phyloP scores from a whole-genome alignment of 169 alveolate species.

The Plasmodium billcollinsi region DNA sequence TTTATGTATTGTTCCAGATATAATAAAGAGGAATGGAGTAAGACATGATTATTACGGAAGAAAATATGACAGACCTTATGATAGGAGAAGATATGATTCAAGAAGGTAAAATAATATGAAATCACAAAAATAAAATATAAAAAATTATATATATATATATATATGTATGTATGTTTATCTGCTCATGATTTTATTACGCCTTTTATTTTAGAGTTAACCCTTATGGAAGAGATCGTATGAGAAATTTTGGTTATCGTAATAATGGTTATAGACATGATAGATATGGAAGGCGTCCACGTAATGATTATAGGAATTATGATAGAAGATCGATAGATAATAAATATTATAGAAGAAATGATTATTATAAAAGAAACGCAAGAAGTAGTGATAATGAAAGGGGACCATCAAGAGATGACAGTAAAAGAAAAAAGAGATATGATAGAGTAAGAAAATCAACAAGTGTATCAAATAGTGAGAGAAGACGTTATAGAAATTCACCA shows the following conservation, averaged over 20 bases:
- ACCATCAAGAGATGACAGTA: conserved; percentile 62
- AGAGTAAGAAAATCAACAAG: conserved; percentile 53
- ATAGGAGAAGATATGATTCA: conserved; percentile 55
- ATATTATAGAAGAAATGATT: conserved; percentile 50
- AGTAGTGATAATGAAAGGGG: conserved; percentile 50
- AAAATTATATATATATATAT: not conserved
- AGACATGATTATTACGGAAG: conserved; percentile 54
- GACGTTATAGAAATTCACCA: conserved; percentile 52
- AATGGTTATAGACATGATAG: conserved; percentile 32
- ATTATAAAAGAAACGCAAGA: conserved; percentile 31
- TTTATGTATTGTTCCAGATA: conserved; percentile 11
- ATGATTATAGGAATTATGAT: conserved; percentile 50
- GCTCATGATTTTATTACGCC: not conserved
- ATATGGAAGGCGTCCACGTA: conserved; percentile 38
- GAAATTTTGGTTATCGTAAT: conserved; percentile 38
- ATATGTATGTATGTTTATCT: not conserved
- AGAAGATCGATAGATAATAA: conserved; percentile 61
- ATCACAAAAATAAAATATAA: not conserved
- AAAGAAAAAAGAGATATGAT: conserved; percentile 61
- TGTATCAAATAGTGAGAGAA: conserved; percentile 43
- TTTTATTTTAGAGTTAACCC: conserved; percentile 28
- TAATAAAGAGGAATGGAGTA: conserved; percentile 47
- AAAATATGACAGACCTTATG: conserved; percentile 65
- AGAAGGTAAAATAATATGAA: conserved; percentile 59
- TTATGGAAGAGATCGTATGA: conserved; percentile 27